These are phyloP conservation scores for Gigaspora rosea DNA, from an alignment of 192 early-diverging fungal genomes.

Conservation along the genomic window DNA sequence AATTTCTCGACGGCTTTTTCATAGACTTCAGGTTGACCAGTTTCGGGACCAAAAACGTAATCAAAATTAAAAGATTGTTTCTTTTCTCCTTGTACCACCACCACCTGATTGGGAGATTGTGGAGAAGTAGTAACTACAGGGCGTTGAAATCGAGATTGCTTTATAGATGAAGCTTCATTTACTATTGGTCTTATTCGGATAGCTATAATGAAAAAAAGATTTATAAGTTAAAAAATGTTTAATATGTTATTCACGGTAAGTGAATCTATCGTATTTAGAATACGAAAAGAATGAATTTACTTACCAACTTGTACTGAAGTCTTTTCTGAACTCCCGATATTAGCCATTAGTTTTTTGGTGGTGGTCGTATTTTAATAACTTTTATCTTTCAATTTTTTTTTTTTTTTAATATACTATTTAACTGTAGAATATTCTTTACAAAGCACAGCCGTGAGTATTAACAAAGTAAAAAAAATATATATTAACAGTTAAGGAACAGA, in stretches of 20 bases:
- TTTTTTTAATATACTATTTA: no score
- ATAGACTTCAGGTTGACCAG: conserved; percentile 66
- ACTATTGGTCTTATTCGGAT: conserved; percentile 18
- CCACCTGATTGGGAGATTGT: background rate
- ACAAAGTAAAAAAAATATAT: no score
- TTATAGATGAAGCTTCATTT: conserved; percentile 9
- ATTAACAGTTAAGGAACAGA: no score
- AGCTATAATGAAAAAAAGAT: background rate
- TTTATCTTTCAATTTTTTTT: background rate
- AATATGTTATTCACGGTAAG: no score
- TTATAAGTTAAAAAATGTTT: no score
- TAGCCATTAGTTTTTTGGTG: background rate
- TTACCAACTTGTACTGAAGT: conserved; percentile 6
- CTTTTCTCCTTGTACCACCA: conserved; percentile 13
- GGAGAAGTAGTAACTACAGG: background rate
- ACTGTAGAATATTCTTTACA: no score
- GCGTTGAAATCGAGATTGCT: conserved; percentile 22
- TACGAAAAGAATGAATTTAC: background rate
- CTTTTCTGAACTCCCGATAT: background rate
- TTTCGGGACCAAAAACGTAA: conserved; percentile 62
- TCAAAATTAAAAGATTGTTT: conserved; percentile 62
- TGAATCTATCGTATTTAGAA: no score
- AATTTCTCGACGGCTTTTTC: conserved; percentile 43
- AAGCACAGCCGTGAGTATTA: no score
- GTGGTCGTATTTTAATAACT: no score